A percentile compares a stretch with the other conserved stretches of the same genome.
Conservation (phyloP, 2,329 filamentous ascomycete species). For the Stemphylium beticola region DNA sequence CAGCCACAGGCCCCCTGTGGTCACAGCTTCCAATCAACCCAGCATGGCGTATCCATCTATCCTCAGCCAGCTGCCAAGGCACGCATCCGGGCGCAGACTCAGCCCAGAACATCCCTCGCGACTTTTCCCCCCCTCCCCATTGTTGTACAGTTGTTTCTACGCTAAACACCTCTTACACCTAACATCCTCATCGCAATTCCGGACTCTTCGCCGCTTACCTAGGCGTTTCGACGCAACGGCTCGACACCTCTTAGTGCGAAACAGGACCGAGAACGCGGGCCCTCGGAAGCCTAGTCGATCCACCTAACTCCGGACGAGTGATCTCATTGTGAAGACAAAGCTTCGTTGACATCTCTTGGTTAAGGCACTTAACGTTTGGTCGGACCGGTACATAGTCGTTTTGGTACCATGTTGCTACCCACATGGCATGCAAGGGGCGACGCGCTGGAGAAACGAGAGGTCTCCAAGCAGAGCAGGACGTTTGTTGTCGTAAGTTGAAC, state of each 20-base stretch:
- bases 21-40: constrained; percentile 23
- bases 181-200: constrained; percentile 12
- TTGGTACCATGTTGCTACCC: constrained; percentile 38
- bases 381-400: constrained; percentile 5
- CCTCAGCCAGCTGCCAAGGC: constrained; percentile 32
- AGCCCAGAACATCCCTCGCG: constrained; percentile 21
- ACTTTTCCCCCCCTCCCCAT: constrained; percentile 6
- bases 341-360: constrained; percentile 12
- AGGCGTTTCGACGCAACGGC: constrained; percentile 13
- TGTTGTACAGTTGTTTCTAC: constrained; percentile 1
- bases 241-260: constrained; percentile 24
- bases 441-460: constrained; percentile 26
- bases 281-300: constrained; percentile 24
- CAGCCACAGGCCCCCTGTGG: constrained; percentile 26
- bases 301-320: constrained; percentile 29
- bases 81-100: constrained; percentile 26
- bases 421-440: constrained; percentile 25
- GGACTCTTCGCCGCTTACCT: background rate
- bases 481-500: constrained; percentile 38
- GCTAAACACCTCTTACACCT: constrained; percentile 3
- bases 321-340: constrained; percentile 32
- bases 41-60: constrained; percentile 23
- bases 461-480: constrained; percentile 30
- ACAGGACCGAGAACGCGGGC: constrained; percentile 22
- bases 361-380: constrained; percentile 15